Evolutionary conservation across 805 yeast genomes (phyloP).

Genomic region (Kazachstania psychrophila): DNA sequence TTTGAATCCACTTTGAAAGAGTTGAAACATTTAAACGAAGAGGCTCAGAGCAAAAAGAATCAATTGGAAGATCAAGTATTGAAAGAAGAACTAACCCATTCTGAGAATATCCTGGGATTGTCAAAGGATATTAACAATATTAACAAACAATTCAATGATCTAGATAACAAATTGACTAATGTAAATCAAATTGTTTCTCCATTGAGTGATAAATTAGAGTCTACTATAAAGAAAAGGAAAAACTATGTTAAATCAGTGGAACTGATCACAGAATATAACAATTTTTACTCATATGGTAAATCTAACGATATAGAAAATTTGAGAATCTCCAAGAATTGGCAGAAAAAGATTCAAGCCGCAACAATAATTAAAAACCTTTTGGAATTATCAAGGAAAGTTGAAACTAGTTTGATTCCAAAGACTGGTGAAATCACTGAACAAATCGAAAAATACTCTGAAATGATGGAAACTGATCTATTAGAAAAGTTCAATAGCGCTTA

Average conservation of each 20-base stretch:
- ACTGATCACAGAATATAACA: conserved; percentile 65
- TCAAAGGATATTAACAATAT: conserved; percentile 16
- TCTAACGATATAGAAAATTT: conserved; percentile 51
- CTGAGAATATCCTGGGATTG: conserved; percentile 48
- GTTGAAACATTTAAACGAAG: conserved; percentile 49
- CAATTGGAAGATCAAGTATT: conserved; percentile 50
- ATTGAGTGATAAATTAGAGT: conserved; percentile 56
- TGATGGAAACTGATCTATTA: conserved; percentile 63
- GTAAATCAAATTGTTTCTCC: conserved; percentile 58
- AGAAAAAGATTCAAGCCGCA: conserved; percentile 51
- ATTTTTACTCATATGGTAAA: conserved; percentile 45
- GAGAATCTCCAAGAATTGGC: conserved; percentile 43
- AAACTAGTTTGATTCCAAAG: conserved; percentile 42
- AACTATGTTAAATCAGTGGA: conserved; percentile 64
- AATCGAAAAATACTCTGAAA: conserved; percentile 65
- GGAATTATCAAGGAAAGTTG: conserved; percentile 54
- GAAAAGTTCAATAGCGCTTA: conserved; percentile 68
- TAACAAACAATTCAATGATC: conserved; percentile 16
- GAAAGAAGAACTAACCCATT: conserved; percentile 55
- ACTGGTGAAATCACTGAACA: conserved; percentile 28
- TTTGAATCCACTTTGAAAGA: conserved; percentile 79
- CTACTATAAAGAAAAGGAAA: conserved; percentile 62
- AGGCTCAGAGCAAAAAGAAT: conserved; percentile 42
- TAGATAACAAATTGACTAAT: conserved; percentile 31
- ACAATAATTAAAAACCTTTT: conserved; percentile 55